Conservation (phyloP, 177 flowering plant genomes). For the Telopea speciosissima region DNA sequence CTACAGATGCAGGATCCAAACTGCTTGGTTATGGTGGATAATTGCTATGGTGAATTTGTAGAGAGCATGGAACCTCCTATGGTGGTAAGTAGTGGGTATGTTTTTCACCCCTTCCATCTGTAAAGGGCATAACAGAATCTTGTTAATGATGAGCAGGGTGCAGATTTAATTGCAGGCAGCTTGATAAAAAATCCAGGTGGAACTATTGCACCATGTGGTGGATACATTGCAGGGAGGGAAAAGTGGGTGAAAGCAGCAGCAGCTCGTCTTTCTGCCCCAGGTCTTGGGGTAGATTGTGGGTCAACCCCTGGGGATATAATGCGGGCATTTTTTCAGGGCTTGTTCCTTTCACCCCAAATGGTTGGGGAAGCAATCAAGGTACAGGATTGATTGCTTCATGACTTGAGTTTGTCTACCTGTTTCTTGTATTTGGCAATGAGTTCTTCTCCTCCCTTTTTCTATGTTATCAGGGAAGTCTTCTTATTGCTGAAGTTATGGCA, state of each 20-base stretch:
- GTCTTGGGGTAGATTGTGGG: conserved; percentile 81
- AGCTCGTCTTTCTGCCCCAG: conserved; percentile 86
- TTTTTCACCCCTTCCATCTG: conserved; percentile 6
- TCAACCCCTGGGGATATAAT: conserved; percentile 81
- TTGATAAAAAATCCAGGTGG: conserved; percentile 93
- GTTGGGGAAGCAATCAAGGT: conserved; percentile 95
- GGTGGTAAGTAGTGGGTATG: conserved; percentile 53
- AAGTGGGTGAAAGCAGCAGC: conserved; percentile 81
- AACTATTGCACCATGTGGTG: conserved; percentile 90
- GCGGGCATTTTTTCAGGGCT: conserved; percentile 74
- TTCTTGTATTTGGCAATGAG: conserved; percentile 4
- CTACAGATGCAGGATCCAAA: conserved; percentile 69
- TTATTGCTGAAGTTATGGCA: conserved; percentile 86
- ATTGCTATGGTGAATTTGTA: conserved; percentile 91
- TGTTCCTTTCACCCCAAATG: conserved; percentile 86
- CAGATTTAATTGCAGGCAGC: conserved; percentile 91
- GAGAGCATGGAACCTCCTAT: conserved; percentile 83
- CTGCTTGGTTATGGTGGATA: conserved; percentile 90
- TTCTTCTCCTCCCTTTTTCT: not conserved
- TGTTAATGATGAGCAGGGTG: conserved; percentile 52
- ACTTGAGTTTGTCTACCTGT: not conserved
- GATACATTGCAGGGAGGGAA: conserved; percentile 76
- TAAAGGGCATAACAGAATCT: not conserved
- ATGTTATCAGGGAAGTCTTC: conserved; percentile 50
- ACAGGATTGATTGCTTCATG: not conserved